A percentile compares a stretch with the other conserved stretches of the same genome.
phyloP scores from a whole-genome alignment of 1,139 yeast genomes.

The Lodderomyces elongisporus region DNA sequence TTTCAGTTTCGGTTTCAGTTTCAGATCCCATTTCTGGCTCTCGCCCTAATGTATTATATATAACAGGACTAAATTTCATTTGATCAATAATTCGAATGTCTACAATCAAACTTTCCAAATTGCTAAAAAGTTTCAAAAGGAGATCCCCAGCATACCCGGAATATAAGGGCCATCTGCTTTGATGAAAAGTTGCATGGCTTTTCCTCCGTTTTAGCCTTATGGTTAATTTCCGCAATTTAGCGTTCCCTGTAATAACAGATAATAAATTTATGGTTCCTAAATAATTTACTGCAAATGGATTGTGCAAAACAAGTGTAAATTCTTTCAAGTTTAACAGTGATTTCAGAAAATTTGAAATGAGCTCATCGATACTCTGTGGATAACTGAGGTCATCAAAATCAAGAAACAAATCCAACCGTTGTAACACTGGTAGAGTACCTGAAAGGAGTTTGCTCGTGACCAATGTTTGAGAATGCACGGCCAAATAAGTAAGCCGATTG shows the following conservation, averaged over 20 bases:
- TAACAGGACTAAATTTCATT: constrained; percentile 9
- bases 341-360: constrained; percentile 2
- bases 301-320: constrained; percentile 8
- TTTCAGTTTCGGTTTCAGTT: too few relatives aligned
- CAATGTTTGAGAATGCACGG: constrained; percentile 19
- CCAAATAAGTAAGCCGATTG: constrained; percentile 12
- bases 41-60: too few relatives aligned
- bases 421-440: constrained; percentile 11
- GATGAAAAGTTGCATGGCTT: constrained; percentile 5
- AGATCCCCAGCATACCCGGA: constrained; percentile 8
- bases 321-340: constrained; percentile 4
- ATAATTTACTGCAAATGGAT: constrained; percentile 9
- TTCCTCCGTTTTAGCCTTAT: constrained; percentile 16
- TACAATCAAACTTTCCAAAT: constrained; percentile 10
- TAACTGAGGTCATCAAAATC: constrained; percentile 19
- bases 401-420: constrained; percentile 22
- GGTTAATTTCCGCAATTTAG: constrained; percentile 12
- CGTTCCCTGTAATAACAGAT: constrained; percentile 8
- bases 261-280: constrained; percentile 15
- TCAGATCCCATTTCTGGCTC: too few relatives aligned
- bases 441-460: constrained; percentile 6
- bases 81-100: constrained; percentile 13
- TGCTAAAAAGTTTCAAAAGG: constrained; percentile 7
- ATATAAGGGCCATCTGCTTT: constrained; percentile 10
- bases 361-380: background rate